phyloP scores from a whole-genome alignment of 176 grass and related monocot species.

The Oryza coarctata region DNA sequence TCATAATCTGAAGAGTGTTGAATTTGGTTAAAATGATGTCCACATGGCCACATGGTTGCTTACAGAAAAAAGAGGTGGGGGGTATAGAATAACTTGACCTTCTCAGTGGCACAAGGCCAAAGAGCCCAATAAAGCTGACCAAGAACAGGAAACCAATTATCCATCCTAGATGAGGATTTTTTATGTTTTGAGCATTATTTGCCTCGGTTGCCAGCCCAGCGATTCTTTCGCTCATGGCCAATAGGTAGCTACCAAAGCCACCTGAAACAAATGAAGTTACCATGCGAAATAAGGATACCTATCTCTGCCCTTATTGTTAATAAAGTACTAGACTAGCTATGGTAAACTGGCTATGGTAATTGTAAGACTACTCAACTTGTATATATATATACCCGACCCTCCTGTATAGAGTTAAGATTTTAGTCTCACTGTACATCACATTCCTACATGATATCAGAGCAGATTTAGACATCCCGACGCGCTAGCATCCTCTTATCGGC shows the following conservation, averaged over 20 bases:
- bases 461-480: too few species aligned
- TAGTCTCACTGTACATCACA: too few species aligned
- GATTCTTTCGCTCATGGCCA: constrained; percentile 48
- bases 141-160: constrained; percentile 57
- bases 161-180: constrained; percentile 44
- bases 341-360: neutral
- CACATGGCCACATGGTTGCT: neutral
- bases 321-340: neutral
- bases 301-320: neutral
- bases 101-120: constrained; percentile 48
- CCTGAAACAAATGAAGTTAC: constrained; percentile 25
- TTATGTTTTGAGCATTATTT: constrained; percentile 45
- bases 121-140: constrained; percentile 58
- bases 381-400: too few species aligned
- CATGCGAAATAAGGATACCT: neutral
- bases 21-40: constrained; percentile 26
- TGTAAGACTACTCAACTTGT: too few species aligned
- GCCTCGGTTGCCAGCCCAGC: constrained; percentile 37
- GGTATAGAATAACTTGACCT: constrained; percentile 28
- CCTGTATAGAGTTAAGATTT: too few species aligned
- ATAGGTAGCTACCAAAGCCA: constrained; percentile 45
- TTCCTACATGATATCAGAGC: too few species aligned
- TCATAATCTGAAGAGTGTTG: constrained; percentile 51
- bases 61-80: neutral
- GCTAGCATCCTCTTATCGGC: too few species aligned